These are phyloP conservation scores for Microbotryum scabiosae DNA, from an alignment of 1,284 basidiomycete species.

Conservation along the genomic window DNA sequence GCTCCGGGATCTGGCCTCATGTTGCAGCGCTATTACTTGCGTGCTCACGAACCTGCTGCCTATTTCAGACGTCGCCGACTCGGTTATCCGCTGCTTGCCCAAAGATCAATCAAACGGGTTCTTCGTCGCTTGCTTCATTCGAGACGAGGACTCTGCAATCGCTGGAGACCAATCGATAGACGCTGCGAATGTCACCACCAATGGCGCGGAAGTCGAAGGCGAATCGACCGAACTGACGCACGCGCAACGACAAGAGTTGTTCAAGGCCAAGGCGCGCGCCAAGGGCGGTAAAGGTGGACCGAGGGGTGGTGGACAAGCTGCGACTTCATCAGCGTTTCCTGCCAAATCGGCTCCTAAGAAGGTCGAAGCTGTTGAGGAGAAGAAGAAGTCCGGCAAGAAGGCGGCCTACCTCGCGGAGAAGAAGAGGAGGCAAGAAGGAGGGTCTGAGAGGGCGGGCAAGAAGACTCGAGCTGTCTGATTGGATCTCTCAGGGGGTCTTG, in stretches of 20 bases:
- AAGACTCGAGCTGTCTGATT: neutral
- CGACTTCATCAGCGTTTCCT: neutral
- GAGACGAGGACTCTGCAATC: conserved; percentile 24
- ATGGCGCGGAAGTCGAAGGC: neutral
- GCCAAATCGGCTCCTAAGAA: neutral
- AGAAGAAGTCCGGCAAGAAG: conserved; percentile 12
- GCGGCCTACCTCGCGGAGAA: conserved; percentile 5
- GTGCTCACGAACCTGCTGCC: neutral
- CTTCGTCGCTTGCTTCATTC: conserved; percentile 80
- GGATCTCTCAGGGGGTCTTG: no score
- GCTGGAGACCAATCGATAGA: neutral
- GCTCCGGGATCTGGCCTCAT: neutral
- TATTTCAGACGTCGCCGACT: conserved; percentile 52
- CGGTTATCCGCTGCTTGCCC: conserved; percentile 72
- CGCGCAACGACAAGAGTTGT: neutral
- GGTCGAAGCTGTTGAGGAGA: neutral
- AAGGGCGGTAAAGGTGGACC: conserved; percentile 11
- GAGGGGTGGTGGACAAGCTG: neutral
- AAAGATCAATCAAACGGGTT: conserved; percentile 87
- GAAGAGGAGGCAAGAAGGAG: conserved; percentile 2
- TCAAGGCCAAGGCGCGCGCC: conserved; percentile 5
- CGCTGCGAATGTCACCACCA: neutral
- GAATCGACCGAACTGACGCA: neutral
- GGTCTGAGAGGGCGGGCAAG: conserved; percentile 3
- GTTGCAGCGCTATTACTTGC: neutral